Base-by-base conservation (phyloP, 768 basidiomycete species). In the Calocera viscosa region DNA sequence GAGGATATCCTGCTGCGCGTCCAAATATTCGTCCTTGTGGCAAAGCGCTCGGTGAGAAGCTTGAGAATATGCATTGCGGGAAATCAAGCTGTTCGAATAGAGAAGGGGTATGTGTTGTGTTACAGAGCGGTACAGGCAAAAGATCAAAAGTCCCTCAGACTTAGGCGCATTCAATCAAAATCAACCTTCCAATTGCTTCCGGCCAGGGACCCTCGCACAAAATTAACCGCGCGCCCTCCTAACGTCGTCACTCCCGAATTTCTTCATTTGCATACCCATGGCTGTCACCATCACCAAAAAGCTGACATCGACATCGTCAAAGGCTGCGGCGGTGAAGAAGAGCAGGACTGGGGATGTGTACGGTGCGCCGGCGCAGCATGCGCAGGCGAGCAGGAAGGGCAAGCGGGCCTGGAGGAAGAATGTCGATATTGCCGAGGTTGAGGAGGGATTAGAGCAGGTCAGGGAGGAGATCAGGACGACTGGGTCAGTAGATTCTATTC, bases 381-480 rank as follows among this genome's bases (percentile, higher is more conserved):
- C 72, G 14, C 92, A 94, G 75, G 75, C 85, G 0, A 90, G 87
- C 71, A 79, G 93, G 67, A 95, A 92, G 75, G 91, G 92, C n/a
- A 95, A 95, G 75, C 85, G 84, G 66, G 85, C 93, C 60, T 95
- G 94, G 94, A 78, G 94, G 74, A 95, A 96, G 78, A 91, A 96
- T 75, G 86, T 95, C 65, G 86, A 95, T 74, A 82, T 95, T 64
- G 83, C 84, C 28, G 86, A 85, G 64, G 86, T 94, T 22, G 92
- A 94, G 71, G 78, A 80, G 60, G 86, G 84, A 1, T 72, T 94
- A 69, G 93, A 94, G 75, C 82, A 79, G 67, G 78, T 90, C 68
- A 80, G 93, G 65, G 83, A 82, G n/a, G 90, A 94, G 74, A 92
- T 94, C 74, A 79, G 90, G 66, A 82, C 86, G 2, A 83, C 82